phyloP scores from a whole-genome alignment of 2,329 filamentous ascomycete species.

The Sclerotinia trifoliorum region DNA sequence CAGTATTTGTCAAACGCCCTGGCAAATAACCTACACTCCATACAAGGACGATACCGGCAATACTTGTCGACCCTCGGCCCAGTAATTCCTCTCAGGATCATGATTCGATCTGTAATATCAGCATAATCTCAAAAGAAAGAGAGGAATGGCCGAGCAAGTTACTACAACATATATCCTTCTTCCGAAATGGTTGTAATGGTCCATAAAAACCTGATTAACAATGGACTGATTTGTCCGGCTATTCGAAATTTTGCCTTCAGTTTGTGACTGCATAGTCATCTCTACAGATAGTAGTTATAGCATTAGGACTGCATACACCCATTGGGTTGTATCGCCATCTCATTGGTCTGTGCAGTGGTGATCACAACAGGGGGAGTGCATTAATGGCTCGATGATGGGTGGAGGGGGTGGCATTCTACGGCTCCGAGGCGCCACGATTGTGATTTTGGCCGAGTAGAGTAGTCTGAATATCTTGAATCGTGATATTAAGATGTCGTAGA shows the following conservation, averaged over 20 bases:
- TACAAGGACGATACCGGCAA: neutral
- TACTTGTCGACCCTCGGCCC: conserved; percentile 78
- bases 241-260: neutral
- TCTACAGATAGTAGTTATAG: conserved; percentile 17
- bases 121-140: conserved; percentile 85
- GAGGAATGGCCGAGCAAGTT: conserved; percentile 66
- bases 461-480: neutral
- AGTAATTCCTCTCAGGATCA: conserved; percentile 51
- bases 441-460: conserved; percentile 14
- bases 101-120: conserved; percentile 60
- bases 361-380: conserved; percentile 21
- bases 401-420: neutral
- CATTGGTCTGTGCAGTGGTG: conserved; percentile 16
- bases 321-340: neutral
- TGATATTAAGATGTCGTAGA: neutral
- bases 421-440: conserved; percentile 2
- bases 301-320: neutral
- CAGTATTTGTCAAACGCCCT: conserved; percentile 73
- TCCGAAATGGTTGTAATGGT: conserved; percentile 62
- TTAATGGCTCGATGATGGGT: conserved; percentile 14
- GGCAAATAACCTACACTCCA: conserved; percentile 59
- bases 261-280: conserved; percentile 21
- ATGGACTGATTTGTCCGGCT: conserved; percentile 5
- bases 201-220: conserved; percentile 68
- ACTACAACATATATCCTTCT: conserved; percentile 60